phyloP scores from a whole-genome alignment of 225 moss, liverwort and hornwort species.

The Pseudoscleropodium purum region DNA sequence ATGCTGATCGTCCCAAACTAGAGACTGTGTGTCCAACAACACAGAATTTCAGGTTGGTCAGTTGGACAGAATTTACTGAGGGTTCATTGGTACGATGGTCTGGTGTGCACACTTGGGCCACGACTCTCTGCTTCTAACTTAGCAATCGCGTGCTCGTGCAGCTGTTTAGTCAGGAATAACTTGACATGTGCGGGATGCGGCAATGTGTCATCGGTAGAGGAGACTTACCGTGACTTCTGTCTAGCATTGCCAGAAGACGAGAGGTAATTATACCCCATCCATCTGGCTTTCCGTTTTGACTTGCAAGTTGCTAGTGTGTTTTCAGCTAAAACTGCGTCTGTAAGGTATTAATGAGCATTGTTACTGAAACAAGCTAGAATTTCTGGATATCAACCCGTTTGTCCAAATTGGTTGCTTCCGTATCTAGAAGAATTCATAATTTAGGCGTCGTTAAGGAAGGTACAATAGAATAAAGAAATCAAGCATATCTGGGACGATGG shows the following conservation, averaged over 20 bases:
- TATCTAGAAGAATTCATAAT: neutral
- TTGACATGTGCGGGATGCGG: constrained; percentile 42
- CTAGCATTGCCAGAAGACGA: constrained; percentile 51
- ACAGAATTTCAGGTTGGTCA: constrained; percentile 43
- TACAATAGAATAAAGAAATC: neutral
- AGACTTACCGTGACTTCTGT: constrained; percentile 50
- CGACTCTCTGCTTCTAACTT: neutral
- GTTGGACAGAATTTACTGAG: neutral
- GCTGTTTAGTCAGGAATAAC: constrained; percentile 46
- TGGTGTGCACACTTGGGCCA: neutral
- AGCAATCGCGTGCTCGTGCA: constrained; percentile 1
- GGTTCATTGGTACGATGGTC: neutral
- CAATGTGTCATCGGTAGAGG: constrained; percentile 29
- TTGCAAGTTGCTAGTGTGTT: neutral
- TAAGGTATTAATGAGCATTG: neutral
- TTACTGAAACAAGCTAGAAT: neutral
- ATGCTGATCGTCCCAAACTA: constrained; percentile 29
- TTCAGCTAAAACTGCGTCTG: neutral
- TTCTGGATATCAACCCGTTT: neutral
- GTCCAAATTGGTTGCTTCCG: neutral
- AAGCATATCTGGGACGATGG: neutral
- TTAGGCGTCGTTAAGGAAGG: neutral
- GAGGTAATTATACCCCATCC: neutral
- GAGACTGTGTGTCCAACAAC: constrained; percentile 44
- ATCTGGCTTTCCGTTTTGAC: neutral